These are phyloP conservation scores for Inonotus obliquus DNA, from an alignment of 1,284 basidiomycete genomes.

Conservation along the genomic window DNA sequence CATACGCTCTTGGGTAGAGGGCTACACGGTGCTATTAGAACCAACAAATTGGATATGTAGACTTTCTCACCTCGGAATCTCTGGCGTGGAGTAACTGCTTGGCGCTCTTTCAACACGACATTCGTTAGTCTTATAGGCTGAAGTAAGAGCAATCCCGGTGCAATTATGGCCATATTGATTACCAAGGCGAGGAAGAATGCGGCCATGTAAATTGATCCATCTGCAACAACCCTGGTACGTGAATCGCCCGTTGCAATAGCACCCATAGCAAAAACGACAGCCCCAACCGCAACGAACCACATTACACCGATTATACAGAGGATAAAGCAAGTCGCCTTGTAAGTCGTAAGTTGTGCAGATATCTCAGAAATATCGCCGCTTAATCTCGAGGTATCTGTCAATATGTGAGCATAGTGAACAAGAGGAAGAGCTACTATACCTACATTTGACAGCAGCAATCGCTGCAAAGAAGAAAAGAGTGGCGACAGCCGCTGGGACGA, in stretches of 20 bases:
- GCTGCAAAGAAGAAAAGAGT: slow-evolving; percentile 54
- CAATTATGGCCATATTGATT: slow-evolving; percentile 62
- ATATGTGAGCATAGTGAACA: not conserved
- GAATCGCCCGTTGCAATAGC: slow-evolving; percentile 44
- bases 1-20: slow-evolving; percentile 66
- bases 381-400: slow-evolving; percentile 44
- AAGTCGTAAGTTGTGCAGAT: slow-evolving; percentile 51
- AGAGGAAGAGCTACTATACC: slow-evolving; percentile 26
- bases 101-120: slow-evolving; percentile 47
- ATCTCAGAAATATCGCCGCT: slow-evolving; percentile 60
- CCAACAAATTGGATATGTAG: not conserved
- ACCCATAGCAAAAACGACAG: slow-evolving; percentile 60
- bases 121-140: slow-evolving; percentile 61
- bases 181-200: slow-evolving; percentile 58
- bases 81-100: slow-evolving; percentile 69
- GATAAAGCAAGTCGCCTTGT: slow-evolving; percentile 66
- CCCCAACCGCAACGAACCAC: slow-evolving; percentile 63
- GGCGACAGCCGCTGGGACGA: slow-evolving; percentile 61
- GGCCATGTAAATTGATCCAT: slow-evolving; percentile 69
- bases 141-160: slow-evolving; percentile 65
- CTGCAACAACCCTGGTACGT: slow-evolving; percentile 47
- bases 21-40: slow-evolving; percentile 37
- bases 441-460: slow-evolving; percentile 52
- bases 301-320: slow-evolving; percentile 49
- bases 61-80: slow-evolving; percentile 62